Conservation (phyloP, 441 rosid genomes). For the Cnidoscolus chayamansa region DNA sequence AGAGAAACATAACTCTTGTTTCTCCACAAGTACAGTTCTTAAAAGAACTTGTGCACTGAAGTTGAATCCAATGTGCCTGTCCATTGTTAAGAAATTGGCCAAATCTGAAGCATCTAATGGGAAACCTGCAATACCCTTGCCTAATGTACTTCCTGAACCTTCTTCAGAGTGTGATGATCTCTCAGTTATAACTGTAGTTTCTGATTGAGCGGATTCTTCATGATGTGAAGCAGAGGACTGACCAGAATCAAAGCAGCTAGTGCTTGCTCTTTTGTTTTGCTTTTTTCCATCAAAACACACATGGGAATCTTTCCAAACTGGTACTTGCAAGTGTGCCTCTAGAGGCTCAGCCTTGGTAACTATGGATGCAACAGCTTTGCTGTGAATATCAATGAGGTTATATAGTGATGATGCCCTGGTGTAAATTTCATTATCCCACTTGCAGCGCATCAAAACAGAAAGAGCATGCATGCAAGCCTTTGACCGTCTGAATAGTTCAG, state of each 20-base stretch:
- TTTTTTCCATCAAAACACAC: constrained; percentile 44
- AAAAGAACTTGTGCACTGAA: constrained; percentile 85
- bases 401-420: constrained; percentile 81
- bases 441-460: constrained; percentile 83
- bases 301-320: constrained; percentile 61
- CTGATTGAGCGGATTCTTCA: constrained; percentile 42
- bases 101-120: constrained; percentile 91
- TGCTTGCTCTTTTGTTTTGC: constrained; percentile 42
- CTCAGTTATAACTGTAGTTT: constrained; percentile 46
- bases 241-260: constrained; percentile 42
- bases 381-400: constrained; percentile 91
- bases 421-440: constrained; percentile 88
- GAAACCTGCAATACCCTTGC: constrained; percentile 59
- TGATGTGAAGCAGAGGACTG: constrained; percentile 35
- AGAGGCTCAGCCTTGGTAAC: constrained; percentile 95
- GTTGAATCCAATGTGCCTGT: constrained; percentile 86
- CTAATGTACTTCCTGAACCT: constrained; percentile 51
- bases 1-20: constrained; percentile 92
- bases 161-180: constrained; percentile 39
- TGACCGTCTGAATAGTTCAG: constrained; percentile 89
- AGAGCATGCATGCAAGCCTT: constrained; percentile 91
- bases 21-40: constrained; percentile 82
- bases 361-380: constrained; percentile 93
- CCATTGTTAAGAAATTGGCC: constrained; percentile 94
- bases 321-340: constrained; percentile 71